Base-by-base conservation (phyloP, 2,329 filamentous ascomycete species). In the Ceratocystis lukuohia region DNA sequence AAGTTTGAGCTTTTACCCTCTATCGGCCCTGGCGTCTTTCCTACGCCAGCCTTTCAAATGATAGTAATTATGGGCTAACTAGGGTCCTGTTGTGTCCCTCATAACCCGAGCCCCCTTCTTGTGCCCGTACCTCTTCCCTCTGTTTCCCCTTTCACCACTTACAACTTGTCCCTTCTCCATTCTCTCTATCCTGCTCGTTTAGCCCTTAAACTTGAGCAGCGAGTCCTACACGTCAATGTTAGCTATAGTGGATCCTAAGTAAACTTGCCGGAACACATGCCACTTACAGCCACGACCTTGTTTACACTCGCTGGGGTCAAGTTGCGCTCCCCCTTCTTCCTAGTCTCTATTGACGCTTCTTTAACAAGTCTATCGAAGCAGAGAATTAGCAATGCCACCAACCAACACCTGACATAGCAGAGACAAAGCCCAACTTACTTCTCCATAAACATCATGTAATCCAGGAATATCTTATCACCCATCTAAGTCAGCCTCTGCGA, bases 381-480 rank as follows among this genome's bases (percentile, higher is more conserved):
- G 12, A 17, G 20, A 17, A n/a, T 50, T 41, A 57, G 57, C 65
- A 33, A 5, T 7, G 28, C 28, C 12, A 5, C 17, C 53, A 22
- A 17, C 53, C 12, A 8, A 22, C 17, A 8, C 10, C 17, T 3
- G 6, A 50, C 22, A 22, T 50, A 41, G 45, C 37, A 10, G 20
- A 28, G 59, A n/a, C 66, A 8, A 17, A 10, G 22, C 5, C 6
- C 6, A 28, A 48, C 78, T 64, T 75, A 84, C 82, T 78, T 80
- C 73, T 85, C 81, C 82, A 96, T 87, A 71, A 96, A 95, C 1
- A 94, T 80, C 70, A 89, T 83, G 70, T 95, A 95, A 73, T 94
- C 86, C 67, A 96, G 80, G 72, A 89, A 95, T 69, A 95, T 87
- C 90, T 94, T 70, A 3, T 10, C 12, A 57, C n/a, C 8, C n/a